Percentiles rank a stretch among this genome's conserved stretches.
Evolutionary conservation across 306 rosid species (phyloP).

Genomic region (Vigna unguiculata): DNA sequence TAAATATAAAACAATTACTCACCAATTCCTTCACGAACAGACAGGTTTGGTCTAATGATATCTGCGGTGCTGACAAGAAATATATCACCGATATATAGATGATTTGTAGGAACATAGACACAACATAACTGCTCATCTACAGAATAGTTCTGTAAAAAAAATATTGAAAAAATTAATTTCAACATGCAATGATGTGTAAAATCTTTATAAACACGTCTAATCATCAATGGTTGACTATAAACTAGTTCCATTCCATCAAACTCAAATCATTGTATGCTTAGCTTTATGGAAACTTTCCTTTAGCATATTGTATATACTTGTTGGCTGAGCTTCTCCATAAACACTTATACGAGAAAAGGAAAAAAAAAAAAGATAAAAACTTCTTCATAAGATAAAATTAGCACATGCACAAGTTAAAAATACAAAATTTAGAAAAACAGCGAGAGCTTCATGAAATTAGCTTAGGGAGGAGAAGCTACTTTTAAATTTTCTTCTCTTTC

Average conservation of each 20-base stretch:
- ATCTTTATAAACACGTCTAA: constrained; percentile 10
- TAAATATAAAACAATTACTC: constrained; percentile 45
- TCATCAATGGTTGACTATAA: background rate
- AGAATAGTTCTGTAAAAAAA: constrained; percentile 65
- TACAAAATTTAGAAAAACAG: too few relatives aligned
- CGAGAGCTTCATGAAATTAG: too few relatives aligned
- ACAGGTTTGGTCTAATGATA: constrained; percentile 84
- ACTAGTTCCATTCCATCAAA: background rate
- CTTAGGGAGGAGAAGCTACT: too few relatives aligned
- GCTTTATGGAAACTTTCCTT: background rate
- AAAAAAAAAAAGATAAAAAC: too few relatives aligned
- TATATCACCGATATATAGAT: constrained; percentile 91
- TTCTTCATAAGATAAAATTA: too few relatives aligned
- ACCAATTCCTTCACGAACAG: constrained; percentile 97
- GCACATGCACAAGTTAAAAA: too few relatives aligned
- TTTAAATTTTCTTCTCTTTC: too few relatives aligned
- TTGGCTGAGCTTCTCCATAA: too few relatives aligned
- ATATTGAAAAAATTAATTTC: background rate
- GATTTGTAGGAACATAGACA: constrained; percentile 93
- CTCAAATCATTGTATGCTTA: constrained; percentile 6
- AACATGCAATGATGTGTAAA: background rate
- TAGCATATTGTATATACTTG: background rate
- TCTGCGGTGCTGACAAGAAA: constrained; percentile 77
- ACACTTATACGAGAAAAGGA: too few relatives aligned
- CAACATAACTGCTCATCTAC: constrained; percentile 91